Evolutionary conservation across 2,329 filamentous ascomycete species (phyloP), one percentile per base, ranked within the genome.

Genomic region (Paecilomyces formosus): DNA sequence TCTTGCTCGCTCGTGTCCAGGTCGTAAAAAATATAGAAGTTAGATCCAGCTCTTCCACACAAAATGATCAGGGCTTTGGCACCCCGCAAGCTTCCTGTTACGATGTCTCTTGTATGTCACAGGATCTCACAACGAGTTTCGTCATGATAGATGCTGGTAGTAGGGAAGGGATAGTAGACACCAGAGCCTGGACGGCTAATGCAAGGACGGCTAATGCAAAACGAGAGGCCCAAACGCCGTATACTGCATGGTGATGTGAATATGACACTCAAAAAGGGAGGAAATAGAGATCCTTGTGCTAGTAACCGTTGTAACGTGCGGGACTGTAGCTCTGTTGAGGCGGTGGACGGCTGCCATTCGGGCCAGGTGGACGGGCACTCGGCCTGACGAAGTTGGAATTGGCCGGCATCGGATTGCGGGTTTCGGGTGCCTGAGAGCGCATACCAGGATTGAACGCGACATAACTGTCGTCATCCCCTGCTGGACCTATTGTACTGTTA

Each of bases 401-500:
- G 7, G 30, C 18, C 7, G 39, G n/a, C 15, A n/a, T 45, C 15
- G 18, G 39, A 45, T 21, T 45, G 18, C 39, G 39, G 15, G n/a
- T 7, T 18, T 45, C 39, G 39, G 39, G 15, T 21, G 39, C 39
- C n/a, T n/a, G 15, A 45, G 39, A n/a, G n/a, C 15, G n/a, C n/a
- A 45, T 21, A 18, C 39, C 39, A 45, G 53, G 56, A 55, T 56
- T 56, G 53, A 62, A 63, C 13, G 59, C 57, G 11, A 53, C 53
- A 53, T 62, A 64, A 22, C 54, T 57, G 21, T 54, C 55, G 50
- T 58, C 45, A n/a, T 53, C 56, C 30, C 53, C 50, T 22, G 61
- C 56, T 9, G 39, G 55, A 33, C 54, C 61, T 18, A 60, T 57
- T 11, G 55, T 51, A 26, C 53, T 58, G 50, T 58, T 35, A 24